Base-by-base conservation (phyloP, 306 rosid species). In the Prunus mongolica region DNA sequence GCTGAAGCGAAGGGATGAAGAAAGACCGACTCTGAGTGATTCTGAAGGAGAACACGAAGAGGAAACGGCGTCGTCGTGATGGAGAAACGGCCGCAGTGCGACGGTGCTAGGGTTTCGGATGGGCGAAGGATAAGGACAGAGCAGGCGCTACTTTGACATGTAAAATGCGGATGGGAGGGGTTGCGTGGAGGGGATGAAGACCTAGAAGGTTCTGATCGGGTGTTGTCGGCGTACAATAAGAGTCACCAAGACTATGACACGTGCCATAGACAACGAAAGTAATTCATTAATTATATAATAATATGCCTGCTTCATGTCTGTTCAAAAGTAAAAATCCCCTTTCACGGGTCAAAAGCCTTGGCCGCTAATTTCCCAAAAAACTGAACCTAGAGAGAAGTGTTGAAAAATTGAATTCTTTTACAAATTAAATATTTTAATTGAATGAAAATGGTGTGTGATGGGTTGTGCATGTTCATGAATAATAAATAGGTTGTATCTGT, bases 101-200 rank as follows among this genome's bases (percentile, higher is more conserved):
- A 32, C 67, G 67, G 67, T 15, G 12, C 67, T 63, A 63, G 67
- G 67, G 22, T 63, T 63, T 63, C 67, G 5, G 65, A 60, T 60
- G 38, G 67, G 44, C 67, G 20, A 27, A 63, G 67, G 5, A 2
- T 30, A 2, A 15, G 5, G 30, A 4, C 34, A 8, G 12, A 18
- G 67, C 45, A 63, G 67, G 2, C 67, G 45, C 67, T 63, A 32
- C 22, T 16, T 63, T 27, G 65, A 30, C 67, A 63, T 14, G 45
- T 63, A 63, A 38, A 63, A 15, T 63, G 44, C 45, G 20, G 20
- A 27, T 27, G 67, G 2, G 44, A 15, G 11, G 46, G 46, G 44
- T 63, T 63, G 67, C 67, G 67, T 63, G 67, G 67, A 16, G 67
- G 14, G 46, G 67, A 30, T 16, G 67, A 63, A 63, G 67, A 63